Evolutionary conservation across 2,329 filamentous ascomycete species (phyloP).

Genomic region (Cytospora chrysosperma): DNA sequence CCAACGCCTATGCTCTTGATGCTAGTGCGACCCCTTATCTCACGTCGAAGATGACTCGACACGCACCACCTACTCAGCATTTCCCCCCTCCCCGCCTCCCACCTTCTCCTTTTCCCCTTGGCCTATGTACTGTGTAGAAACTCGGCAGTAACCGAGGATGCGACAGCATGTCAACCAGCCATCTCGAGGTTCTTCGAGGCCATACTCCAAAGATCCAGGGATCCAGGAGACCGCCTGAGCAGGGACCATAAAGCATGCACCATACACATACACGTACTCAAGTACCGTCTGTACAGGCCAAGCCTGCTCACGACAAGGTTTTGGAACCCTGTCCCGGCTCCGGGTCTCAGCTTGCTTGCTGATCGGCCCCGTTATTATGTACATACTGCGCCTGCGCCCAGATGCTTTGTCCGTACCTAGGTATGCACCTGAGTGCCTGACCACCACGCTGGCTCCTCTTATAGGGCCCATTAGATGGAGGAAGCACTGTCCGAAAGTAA

Average conservation of each 20-base stretch:
- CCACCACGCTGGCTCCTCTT: slow-evolving; percentile 8
- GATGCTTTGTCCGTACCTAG: slow-evolving; percentile 24
- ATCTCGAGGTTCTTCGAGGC: neutral
- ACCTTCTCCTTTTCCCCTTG: neutral
- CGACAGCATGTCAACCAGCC: neutral
- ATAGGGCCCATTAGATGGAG: slow-evolving; percentile 13
- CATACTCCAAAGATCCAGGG: too few species aligned
- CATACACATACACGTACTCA: too few species aligned
- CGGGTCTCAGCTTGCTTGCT: slow-evolving; percentile 44
- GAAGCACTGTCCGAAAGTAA: slow-evolving; percentile 9
- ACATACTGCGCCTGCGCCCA: slow-evolving; percentile 34
- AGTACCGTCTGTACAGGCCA: slow-evolving; percentile 4
- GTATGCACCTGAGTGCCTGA: too few species aligned
- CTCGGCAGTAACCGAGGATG: neutral
- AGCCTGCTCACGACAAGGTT: slow-evolving; percentile 30
- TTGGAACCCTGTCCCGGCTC: slow-evolving; percentile 42
- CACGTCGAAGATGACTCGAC: neutral
- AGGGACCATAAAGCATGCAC: neutral
- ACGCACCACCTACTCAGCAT: neutral
- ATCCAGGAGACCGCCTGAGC: too few species aligned
- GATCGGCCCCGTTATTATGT: slow-evolving; percentile 34
- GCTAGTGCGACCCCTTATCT: neutral
- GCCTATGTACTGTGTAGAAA: too few species aligned
- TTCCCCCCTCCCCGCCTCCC: neutral
- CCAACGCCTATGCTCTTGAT: neutral